phyloP scores from a whole-genome alignment of 306 rosid genomes.

The Cicer judaicum region DNA sequence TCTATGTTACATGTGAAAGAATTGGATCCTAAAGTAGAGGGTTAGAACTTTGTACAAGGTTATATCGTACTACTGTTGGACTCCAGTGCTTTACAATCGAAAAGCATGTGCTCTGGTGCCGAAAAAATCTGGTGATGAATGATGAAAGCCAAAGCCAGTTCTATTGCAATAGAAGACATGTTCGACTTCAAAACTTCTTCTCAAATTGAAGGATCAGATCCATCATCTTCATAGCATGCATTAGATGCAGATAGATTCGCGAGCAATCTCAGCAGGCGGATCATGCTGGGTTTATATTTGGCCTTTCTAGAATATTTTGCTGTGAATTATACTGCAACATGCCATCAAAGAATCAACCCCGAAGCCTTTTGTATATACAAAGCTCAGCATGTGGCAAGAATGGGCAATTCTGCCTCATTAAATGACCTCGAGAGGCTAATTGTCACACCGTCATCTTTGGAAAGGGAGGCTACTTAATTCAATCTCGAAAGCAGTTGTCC shows the following conservation, averaged over 20 bases:
- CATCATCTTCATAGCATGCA: slow-evolving; percentile 44
- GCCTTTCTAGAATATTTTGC: slow-evolving; percentile 42
- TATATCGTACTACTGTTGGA: slow-evolving; percentile 53
- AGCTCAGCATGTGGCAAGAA: slow-evolving; percentile 36
- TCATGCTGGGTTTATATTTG: slow-evolving; percentile 34
- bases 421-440: slow-evolving; percentile 34
- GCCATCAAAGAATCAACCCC: slow-evolving; percentile 41
- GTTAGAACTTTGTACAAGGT: slow-evolving; percentile 79
- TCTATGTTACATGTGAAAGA: slow-evolving; percentile 72
- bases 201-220: slow-evolving; percentile 43
- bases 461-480: slow-evolving; percentile 39
- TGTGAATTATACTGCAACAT: slow-evolving; percentile 33
- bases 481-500: slow-evolving; percentile 43
- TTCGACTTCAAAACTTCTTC: slow-evolving; percentile 45
- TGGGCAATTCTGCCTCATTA: slow-evolving; percentile 35
- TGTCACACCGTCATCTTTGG: slow-evolving; percentile 37
- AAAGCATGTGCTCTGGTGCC: slow-evolving; percentile 54
- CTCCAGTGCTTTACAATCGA: slow-evolving; percentile 56
- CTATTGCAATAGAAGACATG: slow-evolving; percentile 44
- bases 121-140: slow-evolving; percentile 46
- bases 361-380: slow-evolving; percentile 41
- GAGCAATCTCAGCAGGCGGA: slow-evolving; percentile 27
- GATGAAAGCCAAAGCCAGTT: slow-evolving; percentile 51
- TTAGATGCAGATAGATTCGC: slow-evolving; percentile 43
- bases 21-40: slow-evolving; percentile 64